Base-by-base conservation (phyloP, 2,329 filamentous ascomycete species). In the Ceratocystis lukuohia region DNA sequence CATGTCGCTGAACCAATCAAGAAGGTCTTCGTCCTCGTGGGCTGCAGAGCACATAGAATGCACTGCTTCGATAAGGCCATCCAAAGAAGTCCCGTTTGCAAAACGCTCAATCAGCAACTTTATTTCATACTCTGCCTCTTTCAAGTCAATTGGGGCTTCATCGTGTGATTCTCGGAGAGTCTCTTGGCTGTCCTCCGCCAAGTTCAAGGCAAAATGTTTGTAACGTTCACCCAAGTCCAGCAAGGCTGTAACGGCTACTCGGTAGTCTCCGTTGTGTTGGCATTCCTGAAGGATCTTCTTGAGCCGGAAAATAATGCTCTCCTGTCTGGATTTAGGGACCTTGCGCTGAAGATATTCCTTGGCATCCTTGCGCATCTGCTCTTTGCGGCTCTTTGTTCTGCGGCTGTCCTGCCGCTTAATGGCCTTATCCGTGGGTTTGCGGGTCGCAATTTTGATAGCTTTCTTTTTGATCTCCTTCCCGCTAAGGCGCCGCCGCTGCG, bases 271-370 rank as follows among this genome's bases (percentile, higher is more conserved):
- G 73, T 97, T 94, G 66, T 93, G 89, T 78, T 99, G 94, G 72
- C 96, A 91, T 77, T 99, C 94, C 59, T 96, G 86, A 48, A 99
- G 79, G 88, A 97, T 96, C 84, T 97, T 97, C 85, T 85, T 99
- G 70, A 99, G 78, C 46, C 94, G 89, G 83, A 86, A 96, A 72
- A 96, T 87, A 66, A 87, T 87, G 80, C 96, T 91, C 6, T 97
- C 91, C 68, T 92, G 91, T 68, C 94, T 91, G 75, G 97, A 92
- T 76, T 93, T 79, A 0, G 94, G 92, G 77, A 99, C 82, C 81
- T 97, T 99, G 72, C 86, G 83, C 71, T 84, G 82, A 66, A 96
- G 78, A 74, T 97, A 97, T 71, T 89, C 84, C 73, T 82, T 85
- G 30, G 87, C 80, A 67, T 80, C 75, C 48, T 74, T 75, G 33